A percentile compares a stretch with the other conserved stretches of the same genome.
These are phyloP conservation scores for Komagataella kurtzmanii DNA, from an alignment of 805 yeast species.

Conservation along the genomic window DNA sequence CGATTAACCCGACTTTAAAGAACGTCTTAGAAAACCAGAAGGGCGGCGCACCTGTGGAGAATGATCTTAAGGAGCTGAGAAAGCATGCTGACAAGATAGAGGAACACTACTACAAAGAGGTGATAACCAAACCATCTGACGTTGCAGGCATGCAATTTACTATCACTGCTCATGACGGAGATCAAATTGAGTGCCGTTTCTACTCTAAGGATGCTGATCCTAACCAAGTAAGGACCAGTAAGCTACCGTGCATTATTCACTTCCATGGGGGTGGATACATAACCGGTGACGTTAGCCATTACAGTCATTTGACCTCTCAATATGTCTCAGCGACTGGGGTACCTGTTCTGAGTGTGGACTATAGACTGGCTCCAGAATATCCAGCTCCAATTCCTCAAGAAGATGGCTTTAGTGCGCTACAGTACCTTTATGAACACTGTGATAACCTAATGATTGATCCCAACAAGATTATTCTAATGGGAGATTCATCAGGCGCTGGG, in stretches of 20 bases:
- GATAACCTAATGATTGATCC: neutral
- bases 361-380: neutral
- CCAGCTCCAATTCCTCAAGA: neutral
- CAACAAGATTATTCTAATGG: neutral
- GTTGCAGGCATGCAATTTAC: neutral
- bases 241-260: neutral
- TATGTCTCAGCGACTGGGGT: neutral
- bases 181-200: neutral
- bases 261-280: neutral
- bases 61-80: neutral
- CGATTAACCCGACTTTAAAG: neutral
- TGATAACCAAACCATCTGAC: neutral
- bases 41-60: neutral
- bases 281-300: neutral
- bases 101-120: neutral
- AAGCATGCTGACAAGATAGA: neutral
- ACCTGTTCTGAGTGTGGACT: neutral
- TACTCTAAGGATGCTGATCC: neutral
- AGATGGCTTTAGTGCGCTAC: neutral
- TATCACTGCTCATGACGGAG: neutral
- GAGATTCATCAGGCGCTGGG: neutral
- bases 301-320: neutral
- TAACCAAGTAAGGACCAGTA: neutral
- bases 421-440: neutral
- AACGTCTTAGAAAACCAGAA: neutral